Base-by-base conservation (phyloP, 257 asterid species). In the Linderniella brevidens region DNA sequence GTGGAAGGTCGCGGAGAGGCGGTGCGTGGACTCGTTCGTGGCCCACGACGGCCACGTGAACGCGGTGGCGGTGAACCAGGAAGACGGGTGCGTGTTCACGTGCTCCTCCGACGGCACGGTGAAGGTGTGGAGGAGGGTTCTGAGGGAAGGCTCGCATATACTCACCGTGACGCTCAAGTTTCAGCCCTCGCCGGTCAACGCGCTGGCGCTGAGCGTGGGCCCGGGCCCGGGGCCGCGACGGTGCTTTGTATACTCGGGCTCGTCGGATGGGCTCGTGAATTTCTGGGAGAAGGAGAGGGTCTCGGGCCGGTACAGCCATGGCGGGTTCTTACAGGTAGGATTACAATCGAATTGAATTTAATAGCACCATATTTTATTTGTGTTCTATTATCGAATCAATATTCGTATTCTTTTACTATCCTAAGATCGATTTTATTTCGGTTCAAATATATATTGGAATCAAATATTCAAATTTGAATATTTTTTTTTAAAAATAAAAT, bases 241-340 rank as follows among this genome's bases (percentile, higher is more conserved):
- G 13, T 64, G 73, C 51, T 68, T 73, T 46, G 71, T 79, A 37
- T 80, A 80, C 37, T 76, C 87, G 0, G 92, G 86, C 10, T 80
- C 92, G 0, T 77, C 87, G 1, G 83, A 80, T 36, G 92, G 92
- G 29, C 71, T 80, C 55, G 69, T 80, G 37, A 80, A 80, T 59
- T 68, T 66, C 55, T 80, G 32, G 32, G 32, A 25, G 32, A 25
- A 25, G 32, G 32, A 25, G 32, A 25, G 32, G 32, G 32, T 25
- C 32, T 79, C 92, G 0, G 82, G 86, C 14, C 59, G 86, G 57
- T 79, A 70, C 41, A 76, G 73, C n/a, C 92, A 80, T 9, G 65
- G 62, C 0, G 92, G 93, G 0, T 74, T 81, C 52, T 32, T 81
- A 39, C 85, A n/a, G n/a, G n/a, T n/a, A n/a, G n/a, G n/a, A n/a